Evolutionary conservation across 257 asterid genomes (phyloP).

Genomic region (Catharanthus roseus): DNA sequence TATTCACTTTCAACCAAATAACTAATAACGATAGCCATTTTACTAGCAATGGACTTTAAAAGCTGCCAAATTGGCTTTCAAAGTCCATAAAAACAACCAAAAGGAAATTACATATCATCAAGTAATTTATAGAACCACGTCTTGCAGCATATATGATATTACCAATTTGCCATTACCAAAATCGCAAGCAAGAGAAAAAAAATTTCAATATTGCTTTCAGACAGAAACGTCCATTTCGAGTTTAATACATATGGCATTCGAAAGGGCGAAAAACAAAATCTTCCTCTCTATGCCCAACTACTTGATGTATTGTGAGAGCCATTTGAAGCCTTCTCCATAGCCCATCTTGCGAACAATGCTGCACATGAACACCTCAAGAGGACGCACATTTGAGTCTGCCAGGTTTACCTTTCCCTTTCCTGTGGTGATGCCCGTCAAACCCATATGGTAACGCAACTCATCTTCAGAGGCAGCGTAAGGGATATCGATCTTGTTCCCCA

Average conservation of each 20-base stretch:
- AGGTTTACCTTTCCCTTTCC: constrained; percentile 78
- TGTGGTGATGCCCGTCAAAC: constrained; percentile 57
- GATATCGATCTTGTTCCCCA: constrained; percentile 84
- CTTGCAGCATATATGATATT: background rate
- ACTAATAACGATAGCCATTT: no score
- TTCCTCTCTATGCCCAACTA: constrained; percentile 21
- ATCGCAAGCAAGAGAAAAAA: constrained; percentile 18
- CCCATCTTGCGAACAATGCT: constrained; percentile 91
- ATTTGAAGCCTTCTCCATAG: constrained; percentile 83
- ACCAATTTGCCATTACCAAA: constrained; percentile 9
- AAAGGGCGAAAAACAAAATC: constrained; percentile 10
- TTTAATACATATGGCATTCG: constrained; percentile 11
- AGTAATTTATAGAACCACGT: constrained; percentile 4
- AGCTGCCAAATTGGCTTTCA: no score
- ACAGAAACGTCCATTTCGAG: constrained; percentile 22
- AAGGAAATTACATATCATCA: background rate
- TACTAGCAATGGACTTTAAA: no score
- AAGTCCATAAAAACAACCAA: no score
- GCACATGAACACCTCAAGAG: constrained; percentile 84
- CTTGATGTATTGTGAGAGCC: constrained; percentile 75
- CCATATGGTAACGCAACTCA: constrained; percentile 62
- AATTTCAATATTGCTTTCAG: constrained; percentile 24
- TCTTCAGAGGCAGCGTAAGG: constrained; percentile 83
- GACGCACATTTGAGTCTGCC: constrained; percentile 57
- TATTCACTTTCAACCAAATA: background rate